Evolutionary conservation across 169 alveolate genomes (phyloP).

Genomic region (Plasmodium inui): DNA sequence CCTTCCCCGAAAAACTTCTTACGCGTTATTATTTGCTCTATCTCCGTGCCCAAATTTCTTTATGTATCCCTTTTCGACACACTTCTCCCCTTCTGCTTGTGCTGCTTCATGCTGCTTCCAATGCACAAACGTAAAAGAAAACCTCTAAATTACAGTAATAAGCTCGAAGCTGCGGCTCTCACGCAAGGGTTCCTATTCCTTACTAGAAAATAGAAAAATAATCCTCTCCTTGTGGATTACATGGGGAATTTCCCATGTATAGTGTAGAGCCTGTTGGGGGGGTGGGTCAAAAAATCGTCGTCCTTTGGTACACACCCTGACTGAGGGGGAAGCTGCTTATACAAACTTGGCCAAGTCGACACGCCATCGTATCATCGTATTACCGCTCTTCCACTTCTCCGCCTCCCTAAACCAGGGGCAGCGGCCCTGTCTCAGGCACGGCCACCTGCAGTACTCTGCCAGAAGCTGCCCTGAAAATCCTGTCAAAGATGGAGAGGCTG

Average conservation of each 20-base stretch:
- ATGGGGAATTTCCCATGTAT: background rate
- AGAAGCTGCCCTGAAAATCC: conserved; percentile 90
- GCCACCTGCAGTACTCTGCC: conserved; percentile 75
- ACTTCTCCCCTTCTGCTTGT: too few species aligned
- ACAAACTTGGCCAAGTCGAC: background rate
- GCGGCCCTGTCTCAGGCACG: background rate
- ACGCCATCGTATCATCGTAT: background rate
- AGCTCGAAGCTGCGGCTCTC: background rate
- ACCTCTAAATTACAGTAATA: background rate
- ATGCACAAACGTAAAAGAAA: too few species aligned
- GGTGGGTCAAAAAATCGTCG: too few species aligned
- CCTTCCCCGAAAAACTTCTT: too few species aligned
- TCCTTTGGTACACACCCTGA: too few species aligned
- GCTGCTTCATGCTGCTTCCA: too few species aligned
- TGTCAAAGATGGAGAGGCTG: conserved; percentile 87
- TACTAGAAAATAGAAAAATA: background rate
- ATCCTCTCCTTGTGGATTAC: background rate
- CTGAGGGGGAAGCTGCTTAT: background rate
- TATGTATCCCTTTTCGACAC: too few species aligned
- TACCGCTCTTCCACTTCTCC: background rate
- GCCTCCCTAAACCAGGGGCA: background rate
- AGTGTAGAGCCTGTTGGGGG: background rate
- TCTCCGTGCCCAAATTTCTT: too few species aligned
- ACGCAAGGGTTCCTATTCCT: background rate
- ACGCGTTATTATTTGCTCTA: too few species aligned